phyloP scores from a whole-genome alignment of 306 rosid species.

The Abrus pulchellus region DNA sequence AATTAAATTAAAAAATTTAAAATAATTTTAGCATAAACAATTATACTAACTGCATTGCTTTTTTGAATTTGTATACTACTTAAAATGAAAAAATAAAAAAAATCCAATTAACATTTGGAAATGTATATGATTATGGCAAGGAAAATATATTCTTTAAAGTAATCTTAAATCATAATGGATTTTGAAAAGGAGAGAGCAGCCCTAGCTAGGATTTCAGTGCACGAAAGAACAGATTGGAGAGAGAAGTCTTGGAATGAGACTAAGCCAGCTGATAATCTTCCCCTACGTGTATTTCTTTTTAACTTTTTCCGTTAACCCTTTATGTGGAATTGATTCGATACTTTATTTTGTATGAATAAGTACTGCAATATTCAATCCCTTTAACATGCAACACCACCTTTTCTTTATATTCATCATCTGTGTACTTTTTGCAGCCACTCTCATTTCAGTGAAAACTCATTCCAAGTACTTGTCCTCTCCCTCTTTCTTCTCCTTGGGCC shows the following conservation, averaged over 20 bases:
- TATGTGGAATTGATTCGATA: neutral
- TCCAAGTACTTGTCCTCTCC: no score
- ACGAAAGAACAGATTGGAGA: neutral
- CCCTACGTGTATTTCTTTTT: neutral
- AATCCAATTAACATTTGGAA: no score
- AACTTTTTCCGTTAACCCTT: slow-evolving; percentile 30
- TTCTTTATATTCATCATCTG: neutral
- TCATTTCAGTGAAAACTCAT: slow-evolving; percentile 34
- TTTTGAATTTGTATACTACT: no score
- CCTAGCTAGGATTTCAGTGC: slow-evolving; percentile 41
- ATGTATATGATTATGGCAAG: no score
- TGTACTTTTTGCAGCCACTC: slow-evolving; percentile 44
- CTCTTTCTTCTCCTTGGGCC: neutral
- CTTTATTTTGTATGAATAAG: neutral
- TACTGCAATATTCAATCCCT: slow-evolving; percentile 11
- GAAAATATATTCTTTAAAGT: no score
- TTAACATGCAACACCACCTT: slow-evolving; percentile 4
- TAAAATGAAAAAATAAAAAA: no score
- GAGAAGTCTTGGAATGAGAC: slow-evolving; percentile 35
- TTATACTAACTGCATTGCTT: no score
- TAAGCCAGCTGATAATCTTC: slow-evolving; percentile 40
- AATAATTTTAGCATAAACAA: no score
- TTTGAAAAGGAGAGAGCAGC: neutral
- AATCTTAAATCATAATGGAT: no score
- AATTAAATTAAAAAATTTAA: no score